Evolutionary conservation across 306 rosid genomes (phyloP).

Genomic region (Argentina anserina): DNA sequence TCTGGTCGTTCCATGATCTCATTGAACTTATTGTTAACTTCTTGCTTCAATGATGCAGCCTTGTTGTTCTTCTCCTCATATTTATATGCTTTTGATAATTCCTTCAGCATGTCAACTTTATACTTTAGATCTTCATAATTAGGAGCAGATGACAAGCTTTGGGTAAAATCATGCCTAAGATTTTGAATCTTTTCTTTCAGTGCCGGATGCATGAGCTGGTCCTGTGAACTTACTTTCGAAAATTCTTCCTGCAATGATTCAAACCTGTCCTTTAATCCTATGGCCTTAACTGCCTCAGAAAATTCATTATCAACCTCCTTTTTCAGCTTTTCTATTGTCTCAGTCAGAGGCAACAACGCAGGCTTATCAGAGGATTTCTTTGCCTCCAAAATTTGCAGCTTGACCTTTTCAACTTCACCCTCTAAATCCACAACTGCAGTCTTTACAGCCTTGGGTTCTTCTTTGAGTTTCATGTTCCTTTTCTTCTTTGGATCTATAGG

Average conservation of each 20-base stretch:
- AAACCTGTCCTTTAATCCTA: slow-evolving; percentile 58
- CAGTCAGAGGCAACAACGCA: slow-evolving; percentile 41
- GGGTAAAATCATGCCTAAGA: slow-evolving; percentile 54
- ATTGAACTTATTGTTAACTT: slow-evolving; percentile 43
- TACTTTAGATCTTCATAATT: slow-evolving; percentile 51
- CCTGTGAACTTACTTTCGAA: slow-evolving; percentile 43
- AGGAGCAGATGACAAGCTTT: slow-evolving; percentile 48
- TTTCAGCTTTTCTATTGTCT: slow-evolving; percentile 52
- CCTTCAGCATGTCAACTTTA: slow-evolving; percentile 54
- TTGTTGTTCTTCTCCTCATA: slow-evolving; percentile 33
- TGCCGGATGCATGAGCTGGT: slow-evolving; percentile 45
- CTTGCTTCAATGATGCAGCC: slow-evolving; percentile 47
- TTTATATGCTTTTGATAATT: slow-evolving; percentile 49
- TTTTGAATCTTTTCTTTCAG: slow-evolving; percentile 56
- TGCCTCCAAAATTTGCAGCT: slow-evolving; percentile 43
- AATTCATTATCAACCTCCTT: slow-evolving; percentile 60
- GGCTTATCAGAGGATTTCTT: slow-evolving; percentile 41
- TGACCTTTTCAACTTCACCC: slow-evolving; percentile 55
- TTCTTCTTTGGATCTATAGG: slow-evolving; percentile 62
- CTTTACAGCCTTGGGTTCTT: slow-evolving; percentile 31
- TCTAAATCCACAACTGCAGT: slow-evolving; percentile 40
- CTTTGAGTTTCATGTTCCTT: slow-evolving; percentile 69
- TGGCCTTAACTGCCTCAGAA: slow-evolving; percentile 52
- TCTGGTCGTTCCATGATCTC: slow-evolving; percentile 41
- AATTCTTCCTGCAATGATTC: slow-evolving; percentile 45